These are phyloP conservation scores for Pseudozyma flocculosa DNA, from an alignment of 1,284 basidiomycete genomes.

Conservation along the genomic window DNA sequence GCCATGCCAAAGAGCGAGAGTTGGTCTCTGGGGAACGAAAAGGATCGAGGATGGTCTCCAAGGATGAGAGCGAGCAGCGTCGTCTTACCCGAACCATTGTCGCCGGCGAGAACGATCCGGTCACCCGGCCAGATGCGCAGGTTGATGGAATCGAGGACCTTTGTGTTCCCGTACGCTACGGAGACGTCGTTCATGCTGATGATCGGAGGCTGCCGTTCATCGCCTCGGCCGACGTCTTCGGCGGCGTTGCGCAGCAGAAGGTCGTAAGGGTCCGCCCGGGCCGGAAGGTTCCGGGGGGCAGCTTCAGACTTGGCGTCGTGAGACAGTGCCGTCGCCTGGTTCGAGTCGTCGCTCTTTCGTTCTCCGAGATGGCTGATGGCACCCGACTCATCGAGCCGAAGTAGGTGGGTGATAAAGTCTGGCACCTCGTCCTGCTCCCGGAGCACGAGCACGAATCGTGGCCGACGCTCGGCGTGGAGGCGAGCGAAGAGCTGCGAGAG, in stretches of 20 bases:
- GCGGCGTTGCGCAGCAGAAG: slow-evolving; percentile 8
- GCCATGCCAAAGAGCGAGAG: slow-evolving; percentile 41
- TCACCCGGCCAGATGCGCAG: slow-evolving; percentile 32
- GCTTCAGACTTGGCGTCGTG: no score
- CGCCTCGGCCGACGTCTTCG: slow-evolving; percentile 15
- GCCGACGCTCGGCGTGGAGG: slow-evolving; percentile 63
- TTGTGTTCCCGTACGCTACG: slow-evolving; percentile 70
- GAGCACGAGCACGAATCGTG: slow-evolving; percentile 73
- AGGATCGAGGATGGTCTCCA: slow-evolving; percentile 92
- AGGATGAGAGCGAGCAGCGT: slow-evolving; percentile 88
- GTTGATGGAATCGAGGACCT: slow-evolving; percentile 60
- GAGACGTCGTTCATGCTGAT: slow-evolving; percentile 69
- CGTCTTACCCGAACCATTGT: slow-evolving; percentile 77
- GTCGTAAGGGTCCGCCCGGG: slow-evolving; percentile 12
- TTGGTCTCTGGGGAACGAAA: slow-evolving; percentile 61
- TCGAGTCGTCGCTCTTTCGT: no score
- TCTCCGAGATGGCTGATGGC: slow-evolving; percentile 59
- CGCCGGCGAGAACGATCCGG: slow-evolving; percentile 57
- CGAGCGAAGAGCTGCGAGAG: slow-evolving; percentile 60
- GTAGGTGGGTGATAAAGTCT: slow-evolving; percentile 76
- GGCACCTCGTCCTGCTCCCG: slow-evolving; percentile 79
- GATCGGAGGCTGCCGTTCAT: slow-evolving; percentile 59
- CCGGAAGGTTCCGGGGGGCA: no score
- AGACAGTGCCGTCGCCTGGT: no score
- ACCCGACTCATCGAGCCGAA: slow-evolving; percentile 64